Evolutionary conservation across 2,329 filamentous ascomycete genomes (phyloP), one percentile per base, ranked within the genome.

Genomic region (Fusarium piperis): DNA sequence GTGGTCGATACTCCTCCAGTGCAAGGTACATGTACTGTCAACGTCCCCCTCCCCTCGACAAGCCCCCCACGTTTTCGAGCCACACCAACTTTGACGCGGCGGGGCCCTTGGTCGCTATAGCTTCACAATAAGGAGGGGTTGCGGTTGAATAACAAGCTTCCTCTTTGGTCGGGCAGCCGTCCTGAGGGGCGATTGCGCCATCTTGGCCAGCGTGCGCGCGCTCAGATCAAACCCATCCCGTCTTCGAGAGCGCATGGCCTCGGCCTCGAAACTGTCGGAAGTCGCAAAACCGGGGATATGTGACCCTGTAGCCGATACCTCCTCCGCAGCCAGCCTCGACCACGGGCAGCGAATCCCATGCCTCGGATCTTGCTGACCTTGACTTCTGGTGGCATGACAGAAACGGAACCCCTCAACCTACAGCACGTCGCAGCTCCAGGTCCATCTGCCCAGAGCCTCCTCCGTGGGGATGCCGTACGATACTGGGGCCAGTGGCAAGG

Each of bases 51-150:
- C 28, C 28, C 28, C 12, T 52, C 20, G 20, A 44, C 39, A 44
- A 44, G 20, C 57, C 55, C 60, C 68, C 70, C 69, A 70, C 69
- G 70, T 59, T 67, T 60, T 20, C 36, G 51, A 64, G 36, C 48
- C 69, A 72, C 70, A 70, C 62, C 55, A 48, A 28, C 58, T 41
- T 44, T 39, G 48, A 56, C 46, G 62, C 33, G 59, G 70, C 55
- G 59, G 70, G 55, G 70, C 51, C 51, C 55, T 18, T 23, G 12
- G 35, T 35, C 59, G 59, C 62, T 26, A 60, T 66, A 68, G 46
- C 57, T 71, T 69, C 46, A 68, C 46, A 68, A 48, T 33, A 56
- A 46, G 39, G 59, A 69, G 55, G 55, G 55, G 55, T 70, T 41
- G 35, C 41, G 32, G 39, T 39, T 68, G 41, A 69, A 52, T 65